phyloP scores from a whole-genome alignment of 805 yeast genomes.

The Saccharomycopsis synnaedendra region DNA sequence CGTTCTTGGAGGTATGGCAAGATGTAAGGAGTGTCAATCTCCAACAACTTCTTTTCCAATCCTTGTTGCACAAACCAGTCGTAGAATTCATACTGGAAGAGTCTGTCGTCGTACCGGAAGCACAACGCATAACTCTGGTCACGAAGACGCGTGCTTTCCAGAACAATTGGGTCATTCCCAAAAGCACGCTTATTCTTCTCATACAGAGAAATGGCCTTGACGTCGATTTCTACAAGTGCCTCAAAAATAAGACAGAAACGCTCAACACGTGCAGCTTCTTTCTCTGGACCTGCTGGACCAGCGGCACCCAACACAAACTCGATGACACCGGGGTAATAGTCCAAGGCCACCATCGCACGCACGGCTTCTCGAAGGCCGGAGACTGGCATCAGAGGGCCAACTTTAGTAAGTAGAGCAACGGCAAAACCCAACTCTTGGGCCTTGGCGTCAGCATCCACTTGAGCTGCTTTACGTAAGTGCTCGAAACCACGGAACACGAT shows the following conservation, averaged over 20 bases:
- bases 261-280: conserved; percentile 31
- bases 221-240: conserved; percentile 62
- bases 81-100: conserved; percentile 87
- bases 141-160: conserved; percentile 38
- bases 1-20: conserved; percentile 65
- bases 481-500: conserved; percentile 90
- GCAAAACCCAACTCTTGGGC: conserved; percentile 62
- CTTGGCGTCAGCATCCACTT: conserved; percentile 61
- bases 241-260: conserved; percentile 69
- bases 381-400: conserved; percentile 63
- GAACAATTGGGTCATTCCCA: conserved; percentile 27
- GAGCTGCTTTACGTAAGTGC: conserved; percentile 77
- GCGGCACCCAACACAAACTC: conserved; percentile 74
- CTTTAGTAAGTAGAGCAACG: conserved; percentile 63
- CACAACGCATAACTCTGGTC: conserved; percentile 67
- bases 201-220: conserved; percentile 33
- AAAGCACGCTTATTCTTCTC: conserved; percentile 22
- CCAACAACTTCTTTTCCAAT: conserved; percentile 63
- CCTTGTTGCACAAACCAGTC: conserved; percentile 84
- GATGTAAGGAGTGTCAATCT: conserved; percentile 72
- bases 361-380: conserved; percentile 79
- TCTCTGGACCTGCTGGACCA: background rate
- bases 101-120: conserved; percentile 61
- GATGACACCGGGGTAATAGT: conserved; percentile 77
- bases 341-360: conserved; percentile 62